Base-by-base conservation (phyloP, 2,329 filamentous ascomycete species). In the Claviceps sp. region DNA sequence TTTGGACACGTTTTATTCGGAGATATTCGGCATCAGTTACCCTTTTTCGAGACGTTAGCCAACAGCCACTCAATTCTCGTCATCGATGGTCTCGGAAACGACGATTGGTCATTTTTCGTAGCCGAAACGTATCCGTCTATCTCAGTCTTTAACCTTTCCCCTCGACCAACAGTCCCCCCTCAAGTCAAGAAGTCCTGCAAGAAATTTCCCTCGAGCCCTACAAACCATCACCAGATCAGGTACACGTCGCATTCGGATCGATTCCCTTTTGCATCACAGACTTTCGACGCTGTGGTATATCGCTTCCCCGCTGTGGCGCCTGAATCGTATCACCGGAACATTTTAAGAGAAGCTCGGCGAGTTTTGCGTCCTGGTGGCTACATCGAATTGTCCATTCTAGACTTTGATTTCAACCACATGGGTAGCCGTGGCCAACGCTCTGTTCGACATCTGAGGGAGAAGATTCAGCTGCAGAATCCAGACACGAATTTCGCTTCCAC, bases 1-100 rank as follows among this genome's bases (percentile, higher is more conserved):
- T 91, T 91, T 63, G 87, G 87, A 1, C 84, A 89, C 58, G 85
- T 91, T 0, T 73, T 93, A 4, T 90, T 93, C 69, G 89, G 85
- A 58, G 87, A 88, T 11, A 81, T 85, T 5, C 80, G 87, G 26
- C 83, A 87, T 46, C 82, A 88, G 57, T 74, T 90, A 22, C 69
- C 75, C 0, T 73, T 68, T 62, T 68, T 60, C 5, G 61, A 63
- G 19, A 56, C 61, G 5, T 60, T 61, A 0, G 52, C 60, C 19
- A 59, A 75, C 70, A 78, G 69, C 51, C 84, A 72, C 52, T 82
- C 79, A 0, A 80, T 93, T 26, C 74, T 93, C 3, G 84, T 93
- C 17, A 76, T 93, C 52, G 87, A 93, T 67, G 87, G 87, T 5
- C 80, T 93, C 34, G 87, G 87, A n/a, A 90, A 89, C 61, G 82